Conservation (phyloP, 208 protist genomes). For the Leishmania mexicana region DNA sequence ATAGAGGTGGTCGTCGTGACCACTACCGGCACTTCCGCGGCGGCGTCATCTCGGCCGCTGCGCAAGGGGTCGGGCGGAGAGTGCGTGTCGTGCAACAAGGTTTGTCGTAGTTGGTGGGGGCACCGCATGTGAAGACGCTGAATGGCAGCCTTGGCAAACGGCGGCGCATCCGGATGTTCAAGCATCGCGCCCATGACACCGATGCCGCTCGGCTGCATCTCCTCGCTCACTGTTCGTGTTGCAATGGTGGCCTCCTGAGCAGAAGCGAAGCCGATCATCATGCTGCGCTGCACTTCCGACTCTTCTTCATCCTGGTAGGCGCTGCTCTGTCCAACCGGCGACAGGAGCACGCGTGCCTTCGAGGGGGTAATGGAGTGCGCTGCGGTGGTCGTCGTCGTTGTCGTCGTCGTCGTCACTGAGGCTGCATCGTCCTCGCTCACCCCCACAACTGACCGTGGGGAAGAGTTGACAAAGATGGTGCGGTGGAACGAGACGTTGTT, state of each 20-base stretch:
- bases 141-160: slow-evolving; percentile 21
- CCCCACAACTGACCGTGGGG: not conserved
- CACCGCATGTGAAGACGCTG: slow-evolving; percentile 6
- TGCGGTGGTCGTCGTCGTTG: slow-evolving; percentile 17
- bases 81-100: not conserved
- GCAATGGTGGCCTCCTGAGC: not conserved
- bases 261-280: not conserved
- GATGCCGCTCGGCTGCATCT: not conserved
- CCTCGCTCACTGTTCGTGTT: not conserved
- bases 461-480: not conserved
- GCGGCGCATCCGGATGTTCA: slow-evolving; percentile 29
- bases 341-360: not conserved
- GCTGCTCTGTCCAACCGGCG: slow-evolving; percentile 2
- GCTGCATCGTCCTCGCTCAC: not conserved
- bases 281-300: not conserved
- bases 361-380: slow-evolving; percentile 11
- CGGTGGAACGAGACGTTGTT: not conserved
- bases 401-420: not conserved
- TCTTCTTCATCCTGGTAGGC: not conserved
- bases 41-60: not conserved
- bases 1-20: not conserved
- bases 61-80: not conserved
- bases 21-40: not conserved
- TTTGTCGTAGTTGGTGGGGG: not conserved
- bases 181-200: slow-evolving; percentile 11